phyloP scores from a whole-genome alignment of 306 rosid genomes.

The Prunus salicina region DNA sequence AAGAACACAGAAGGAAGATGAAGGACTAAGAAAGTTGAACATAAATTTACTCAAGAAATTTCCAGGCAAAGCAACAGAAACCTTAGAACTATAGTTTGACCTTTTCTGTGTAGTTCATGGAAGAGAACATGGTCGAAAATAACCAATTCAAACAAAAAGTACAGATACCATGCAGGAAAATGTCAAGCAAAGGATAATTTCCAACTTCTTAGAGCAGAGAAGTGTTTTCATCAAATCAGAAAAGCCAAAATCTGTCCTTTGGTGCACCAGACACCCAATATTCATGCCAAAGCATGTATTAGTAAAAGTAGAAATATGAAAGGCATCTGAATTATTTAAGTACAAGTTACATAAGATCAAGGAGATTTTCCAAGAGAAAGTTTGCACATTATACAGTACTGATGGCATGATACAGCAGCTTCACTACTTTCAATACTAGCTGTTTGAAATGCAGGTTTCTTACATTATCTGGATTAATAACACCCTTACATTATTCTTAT shows the following conservation, averaged over 20 bases:
- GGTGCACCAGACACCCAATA: background rate
- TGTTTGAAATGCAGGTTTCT: background rate
- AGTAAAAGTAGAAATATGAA: background rate
- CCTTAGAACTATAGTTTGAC: background rate
- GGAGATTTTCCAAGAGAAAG: background rate
- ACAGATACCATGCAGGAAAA: background rate
- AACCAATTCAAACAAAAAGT: background rate
- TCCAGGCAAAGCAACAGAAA: background rate
- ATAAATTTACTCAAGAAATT: background rate
- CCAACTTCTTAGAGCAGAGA: background rate
- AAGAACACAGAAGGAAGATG: background rate
- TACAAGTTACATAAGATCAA: background rate
- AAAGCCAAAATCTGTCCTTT: background rate
- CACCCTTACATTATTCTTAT: conserved; percentile 7
- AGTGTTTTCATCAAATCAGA: background rate
- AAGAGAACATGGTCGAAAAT: background rate
- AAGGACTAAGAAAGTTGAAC: background rate
- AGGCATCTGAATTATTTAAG: background rate
- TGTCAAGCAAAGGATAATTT: background rate
- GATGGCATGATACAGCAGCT: background rate
- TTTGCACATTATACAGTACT: background rate
- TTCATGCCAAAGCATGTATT: background rate
- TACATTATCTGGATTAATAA: background rate
- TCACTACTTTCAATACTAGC: background rate
- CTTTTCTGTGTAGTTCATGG: background rate